Base-by-base conservation (phyloP, 1,284 basidiomycete genomes). In the Apiotrichum gracile region DNA sequence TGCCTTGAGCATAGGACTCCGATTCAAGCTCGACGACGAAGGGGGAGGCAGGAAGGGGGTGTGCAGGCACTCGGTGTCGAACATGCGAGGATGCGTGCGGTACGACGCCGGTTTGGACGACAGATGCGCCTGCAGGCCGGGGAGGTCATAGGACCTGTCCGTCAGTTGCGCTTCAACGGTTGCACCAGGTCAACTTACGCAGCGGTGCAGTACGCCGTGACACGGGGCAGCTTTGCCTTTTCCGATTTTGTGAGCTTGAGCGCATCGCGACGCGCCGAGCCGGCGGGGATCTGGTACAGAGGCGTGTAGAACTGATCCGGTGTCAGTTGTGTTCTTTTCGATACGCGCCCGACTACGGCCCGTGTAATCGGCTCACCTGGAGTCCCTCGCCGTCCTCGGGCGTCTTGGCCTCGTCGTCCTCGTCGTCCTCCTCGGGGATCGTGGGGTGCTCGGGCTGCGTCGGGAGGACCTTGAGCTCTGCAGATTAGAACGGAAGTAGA, bases 141-240 rank as follows among this genome's bases (percentile, higher is more conserved):
- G 80, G 75, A 96, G 86, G 51, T 87, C 82, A 71, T 94, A 97
- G 14, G 91, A 91, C 42, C 91, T 90, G 57, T 12, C n/a, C 35
- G 40, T 50, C 19, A 51, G 34, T 35, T 29, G 25, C 34, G 41
- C 37, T 39, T 29, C 7, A 21, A 3, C 2, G 19, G 19, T 6
- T 17, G 21, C 33, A 43, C 13, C 5, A 4, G 2, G 19, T n/a
- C 12, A 5, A 75, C 82, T 63, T 73, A 92, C 88, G 83, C 86
- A 35, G 92, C 90, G 16, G 92, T 97, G 51, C 91, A 90, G 75
- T 96, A 97, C 3, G 92, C 92, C 5, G 92, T 96, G 19, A 94
- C 92, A 61, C 93, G 79, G n/a, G 93, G 91, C 29, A 97, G 74
- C 39, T 87, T 90, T 63, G 92, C 91, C 33, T 92, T 91, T 67